A percentile compares a stretch with the other conserved stretches of the same genome.
phyloP scores from a whole-genome alignment of 73 alveolate genomes.

The Tetrahymena borealis region DNA sequence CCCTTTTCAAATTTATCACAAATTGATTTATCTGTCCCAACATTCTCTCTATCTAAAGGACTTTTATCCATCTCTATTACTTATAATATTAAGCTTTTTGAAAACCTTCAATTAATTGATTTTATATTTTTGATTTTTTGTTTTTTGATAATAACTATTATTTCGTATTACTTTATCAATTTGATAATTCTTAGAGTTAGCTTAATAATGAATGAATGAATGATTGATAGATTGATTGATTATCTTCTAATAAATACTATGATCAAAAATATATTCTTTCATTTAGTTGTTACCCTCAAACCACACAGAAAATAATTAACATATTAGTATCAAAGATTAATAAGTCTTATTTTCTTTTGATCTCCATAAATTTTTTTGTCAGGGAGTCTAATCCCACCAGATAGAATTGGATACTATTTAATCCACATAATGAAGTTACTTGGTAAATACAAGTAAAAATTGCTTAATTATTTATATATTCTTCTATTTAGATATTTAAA shows the following conservation, averaged over 20 bases:
- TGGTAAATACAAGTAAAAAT: too few relatives aligned
- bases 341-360: neutral
- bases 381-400: neutral
- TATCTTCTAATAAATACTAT: too few relatives aligned
- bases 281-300: too few relatives aligned
- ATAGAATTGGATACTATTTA: neutral
- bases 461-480: neutral
- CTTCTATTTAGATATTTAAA: too few relatives aligned
- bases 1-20: neutral
- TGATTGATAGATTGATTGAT: too few relatives aligned
- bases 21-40: neutral
- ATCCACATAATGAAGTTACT: neutral
- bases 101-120: neutral
- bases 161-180: too few relatives aligned
- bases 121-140: neutral
- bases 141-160: neutral
- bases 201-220: too few relatives aligned
- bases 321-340: neutral
- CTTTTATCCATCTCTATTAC: neutral
- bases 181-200: too few relatives aligned
- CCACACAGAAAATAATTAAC: too few relatives aligned
- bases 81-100: too few relatives aligned
- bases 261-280: too few relatives aligned
- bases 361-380: neutral
- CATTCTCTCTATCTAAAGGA: neutral